Conservation (phyloP, 2,329 filamentous ascomycete genomes). For the Arthrobotrys entomopaga region DNA sequence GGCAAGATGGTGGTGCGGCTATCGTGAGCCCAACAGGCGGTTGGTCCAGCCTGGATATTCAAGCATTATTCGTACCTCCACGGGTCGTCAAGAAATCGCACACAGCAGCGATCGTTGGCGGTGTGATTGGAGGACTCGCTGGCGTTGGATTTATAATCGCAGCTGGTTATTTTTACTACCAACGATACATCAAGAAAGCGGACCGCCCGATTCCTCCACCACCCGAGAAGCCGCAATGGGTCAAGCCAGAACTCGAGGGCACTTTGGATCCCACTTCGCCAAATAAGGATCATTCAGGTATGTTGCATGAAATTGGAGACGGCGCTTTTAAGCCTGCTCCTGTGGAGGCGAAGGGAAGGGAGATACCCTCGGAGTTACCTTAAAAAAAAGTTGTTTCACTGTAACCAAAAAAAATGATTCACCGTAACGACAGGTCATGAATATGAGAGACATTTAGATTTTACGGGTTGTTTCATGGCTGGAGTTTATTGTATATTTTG, state of each 20-base stretch:
- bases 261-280: conserved; percentile 9
- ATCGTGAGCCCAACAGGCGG: conserved; percentile 13
- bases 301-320: conserved; percentile 34
- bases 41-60: conserved; percentile 40
- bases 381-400: too few relatives aligned
- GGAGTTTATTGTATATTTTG: conserved; percentile 28
- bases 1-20: conserved; percentile 20
- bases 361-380: conserved; percentile 44
- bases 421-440: conserved; percentile 30
- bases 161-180: conserved; percentile 23
- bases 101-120: conserved; percentile 37
- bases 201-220: conserved; percentile 36
- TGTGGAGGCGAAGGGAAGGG: conserved; percentile 36
- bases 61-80: conserved; percentile 18
- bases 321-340: not conserved
- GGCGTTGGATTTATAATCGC: conserved; percentile 27
- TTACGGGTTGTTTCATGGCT: not conserved
- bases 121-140: conserved; percentile 31
- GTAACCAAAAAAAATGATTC: too few relatives aligned
- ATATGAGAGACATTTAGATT: not conserved
- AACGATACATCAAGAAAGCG: conserved; percentile 31
- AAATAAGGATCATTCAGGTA: conserved; percentile 7
- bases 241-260: conserved; percentile 51
- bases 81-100: conserved; percentile 15
- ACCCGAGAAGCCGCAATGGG: conserved; percentile 40